These are phyloP conservation scores for Populus nigra DNA, from an alignment of 345 rosid species.

Conservation along the genomic window DNA sequence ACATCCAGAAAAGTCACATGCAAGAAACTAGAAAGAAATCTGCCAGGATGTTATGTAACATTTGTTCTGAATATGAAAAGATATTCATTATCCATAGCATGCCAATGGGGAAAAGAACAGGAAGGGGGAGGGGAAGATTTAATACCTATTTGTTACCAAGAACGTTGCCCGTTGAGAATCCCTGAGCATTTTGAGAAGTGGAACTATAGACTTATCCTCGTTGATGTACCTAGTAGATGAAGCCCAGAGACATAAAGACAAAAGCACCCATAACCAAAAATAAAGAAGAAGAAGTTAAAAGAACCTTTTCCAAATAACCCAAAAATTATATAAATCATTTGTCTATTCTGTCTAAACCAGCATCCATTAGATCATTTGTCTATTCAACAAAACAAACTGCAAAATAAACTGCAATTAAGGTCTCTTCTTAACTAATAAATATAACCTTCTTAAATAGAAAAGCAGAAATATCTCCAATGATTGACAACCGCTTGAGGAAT, in stretches of 20 bases:
- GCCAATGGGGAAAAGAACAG: not conserved
- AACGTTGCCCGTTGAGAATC: constrained; percentile 91
- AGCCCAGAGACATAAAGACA: not conserved
- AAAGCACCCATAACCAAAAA: not conserved
- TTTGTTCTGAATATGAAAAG: not conserved
- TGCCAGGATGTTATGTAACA: not conserved
- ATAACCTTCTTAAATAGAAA: no score
- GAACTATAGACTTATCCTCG: constrained; percentile 70
- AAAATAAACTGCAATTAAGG: no score
- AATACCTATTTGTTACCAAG: constrained; percentile 95
- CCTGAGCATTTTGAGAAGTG: constrained; percentile 86
- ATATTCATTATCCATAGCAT: not conserved
- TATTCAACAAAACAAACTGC: no score
- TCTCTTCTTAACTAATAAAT: no score
- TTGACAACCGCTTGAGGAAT: no score
- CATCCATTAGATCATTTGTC: no score
- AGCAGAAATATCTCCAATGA: no score
- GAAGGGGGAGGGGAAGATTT: not conserved
- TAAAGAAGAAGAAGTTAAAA: not conserved
- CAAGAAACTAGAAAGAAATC: not conserved
- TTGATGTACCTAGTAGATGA: constrained; percentile 62
- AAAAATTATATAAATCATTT: no score
- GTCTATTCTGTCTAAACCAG: no score
- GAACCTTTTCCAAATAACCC: not conserved
- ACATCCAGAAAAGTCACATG: not conserved